Base-by-base conservation (phyloP, 176 grass and related monocot genomes). In the Avena insularis region DNA sequence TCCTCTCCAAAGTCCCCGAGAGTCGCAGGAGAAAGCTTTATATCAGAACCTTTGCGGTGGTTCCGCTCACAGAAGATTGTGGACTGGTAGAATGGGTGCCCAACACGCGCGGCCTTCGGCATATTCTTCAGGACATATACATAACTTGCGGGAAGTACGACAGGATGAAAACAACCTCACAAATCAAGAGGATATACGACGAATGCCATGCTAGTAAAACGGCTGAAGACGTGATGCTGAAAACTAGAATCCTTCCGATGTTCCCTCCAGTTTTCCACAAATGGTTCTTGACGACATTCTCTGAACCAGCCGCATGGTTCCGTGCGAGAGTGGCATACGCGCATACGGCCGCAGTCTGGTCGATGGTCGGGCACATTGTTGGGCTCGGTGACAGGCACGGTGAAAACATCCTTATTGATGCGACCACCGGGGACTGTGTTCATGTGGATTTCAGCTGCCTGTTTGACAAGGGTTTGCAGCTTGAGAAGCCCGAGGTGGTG, bases 61-160 rank as follows among this genome's bases (percentile, higher is more conserved):
- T 96, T 77, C 97, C 97, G 58, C 94, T 98, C 13, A 98, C 97
- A 45, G 97, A 98, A 89, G 94, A 98, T 83, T 96, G 97, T 61
- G 97, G 97, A 78, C 90, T 98, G 83, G 85, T 98, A 65, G 94
- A 98, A 70, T 96, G 97, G 97, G 97, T 98, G 19, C 97, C 92
- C 54, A 91, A 98, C 82, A 98, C 97, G 21, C 92, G 92, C 10
- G 92, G 92, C 33, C 90, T 98, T 83, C 82, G 92, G 29, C 93
- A 94, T 78, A 98, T 98, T 88, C 88, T 98, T 89, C 97, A 98
- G 87, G 97, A 98, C 75, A 96, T 98, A 84, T 98, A 96, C 84
- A 87, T 93, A 67, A 91, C 92, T 4, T 83, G 85, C 76, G 97
- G 92, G 25, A 98, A 98, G 46, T 98, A 93, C 16, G 90, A 98